phyloP scores from a whole-genome alignment of 129 eudicot genomes.

The Oenanthe sinensis region DNA sequence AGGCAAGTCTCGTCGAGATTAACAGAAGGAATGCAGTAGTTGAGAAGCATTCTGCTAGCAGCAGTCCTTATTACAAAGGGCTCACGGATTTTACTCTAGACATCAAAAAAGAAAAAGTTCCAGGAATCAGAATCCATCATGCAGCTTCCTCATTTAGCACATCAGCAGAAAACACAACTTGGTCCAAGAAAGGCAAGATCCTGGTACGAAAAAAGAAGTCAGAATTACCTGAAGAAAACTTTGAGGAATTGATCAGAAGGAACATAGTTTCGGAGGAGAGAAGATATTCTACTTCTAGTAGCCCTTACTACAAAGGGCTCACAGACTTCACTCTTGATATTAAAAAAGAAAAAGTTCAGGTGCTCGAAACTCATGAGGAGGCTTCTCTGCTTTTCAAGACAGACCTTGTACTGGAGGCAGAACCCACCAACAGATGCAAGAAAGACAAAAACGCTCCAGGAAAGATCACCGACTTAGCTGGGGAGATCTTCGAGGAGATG shows the following conservation, averaged over 20 bases:
- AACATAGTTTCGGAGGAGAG: not conserved
- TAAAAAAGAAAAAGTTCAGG: not conserved
- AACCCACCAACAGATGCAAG: not conserved
- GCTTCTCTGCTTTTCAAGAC: not conserved
- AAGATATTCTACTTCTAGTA: conserved; percentile 6
- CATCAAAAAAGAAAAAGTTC: conserved; percentile 8
- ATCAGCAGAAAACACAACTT: conserved; percentile 1
- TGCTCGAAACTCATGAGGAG: conserved; percentile 13
- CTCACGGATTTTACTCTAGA: conserved; percentile 29
- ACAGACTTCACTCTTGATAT: conserved; percentile 4
- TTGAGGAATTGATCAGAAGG: conserved; percentile 20
- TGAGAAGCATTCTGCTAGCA: conserved; percentile 13
- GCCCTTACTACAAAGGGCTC: conserved; percentile 26
- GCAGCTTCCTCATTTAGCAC: not conserved
- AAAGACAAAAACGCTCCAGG: not conserved
- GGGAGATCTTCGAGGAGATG: not conserved
- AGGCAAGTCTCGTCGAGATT: not conserved
- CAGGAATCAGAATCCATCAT: not conserved
- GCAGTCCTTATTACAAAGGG: conserved; percentile 36
- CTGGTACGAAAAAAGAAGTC: conserved; percentile 1
- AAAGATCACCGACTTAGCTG: conserved; percentile 4
- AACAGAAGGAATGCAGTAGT: conserved; percentile 5
- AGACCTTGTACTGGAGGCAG: not conserved
- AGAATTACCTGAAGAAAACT: conserved; percentile 9
- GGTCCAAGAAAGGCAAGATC: conserved; percentile 4